Evolutionary conservation across 805 yeast species (phyloP), one percentile per base, ranked within the genome.

Genomic region (Zygotorulaspora florentina): DNA sequence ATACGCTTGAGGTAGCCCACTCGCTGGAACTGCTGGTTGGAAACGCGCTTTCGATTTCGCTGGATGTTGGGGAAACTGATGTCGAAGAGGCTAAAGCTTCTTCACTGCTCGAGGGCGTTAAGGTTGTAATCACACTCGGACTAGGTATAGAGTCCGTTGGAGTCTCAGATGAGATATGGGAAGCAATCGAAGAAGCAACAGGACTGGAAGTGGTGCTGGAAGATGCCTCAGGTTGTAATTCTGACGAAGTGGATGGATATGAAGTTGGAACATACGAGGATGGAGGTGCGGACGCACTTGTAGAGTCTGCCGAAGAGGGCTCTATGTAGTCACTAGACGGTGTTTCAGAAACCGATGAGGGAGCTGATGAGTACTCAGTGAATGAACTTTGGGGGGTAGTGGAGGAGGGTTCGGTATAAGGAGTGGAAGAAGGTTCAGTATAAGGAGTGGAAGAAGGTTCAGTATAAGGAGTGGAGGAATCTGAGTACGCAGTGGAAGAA

Each of bases 171-270:
- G 50, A 46, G 17, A 41, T 40, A 38, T 34, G 15, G 25, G 44
- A 13, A 29, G 47, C 35, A 11, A 53, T 8, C 12, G 47, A 36
- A 15, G 41, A 40, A 23, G 42, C 30, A 15, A 40, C 48, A n/a
- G 17, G n/a, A 11, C 18, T 20, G 47, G 58, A 55, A 3, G 53
- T 46, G 8, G 64, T 40, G 11, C 58, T 40, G 3, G 15, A 13
- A 29, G 33, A 29, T 5, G n/a, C 33, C 15, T 29, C 15, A 12
- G 33, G 15, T 4, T 4, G 4, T 4, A 13, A 8, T 29, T 29
- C 15, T 4, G 15, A 12, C 33, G 13, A 33, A 34, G 42, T 8
- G 11, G 39, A 17, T 20, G 36, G 12, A 16, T 41, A 13, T 31
- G 26, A 16, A 31, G 47, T 34, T 15, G 46, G 26, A 15, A 36